phyloP scores from a whole-genome alignment of 2,329 filamentous ascomycete genomes.

The Anthostomella pinea region DNA sequence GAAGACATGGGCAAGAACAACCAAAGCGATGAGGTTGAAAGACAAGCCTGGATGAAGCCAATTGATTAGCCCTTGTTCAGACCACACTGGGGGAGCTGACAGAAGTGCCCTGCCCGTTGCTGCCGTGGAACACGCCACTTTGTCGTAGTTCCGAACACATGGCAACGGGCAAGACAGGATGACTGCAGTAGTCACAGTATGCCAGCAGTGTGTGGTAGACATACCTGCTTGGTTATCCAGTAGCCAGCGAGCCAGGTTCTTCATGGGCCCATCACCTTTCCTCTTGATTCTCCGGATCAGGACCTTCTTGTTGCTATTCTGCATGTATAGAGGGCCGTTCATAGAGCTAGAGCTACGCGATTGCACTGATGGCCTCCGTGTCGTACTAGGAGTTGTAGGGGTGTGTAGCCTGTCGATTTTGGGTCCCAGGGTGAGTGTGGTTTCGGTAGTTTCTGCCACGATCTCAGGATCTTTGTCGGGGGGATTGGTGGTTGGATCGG shows the following conservation, averaged over 20 bases:
- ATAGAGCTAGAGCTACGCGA: constrained; percentile 44
- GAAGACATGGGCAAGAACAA: constrained; percentile 76
- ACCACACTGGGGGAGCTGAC: constrained; percentile 3
- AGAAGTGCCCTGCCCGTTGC: constrained; percentile 2
- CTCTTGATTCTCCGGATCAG: constrained; percentile 56
- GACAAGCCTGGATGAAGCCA: constrained; percentile 62
- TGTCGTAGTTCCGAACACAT: no score
- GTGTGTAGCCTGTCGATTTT: constrained; percentile 28
- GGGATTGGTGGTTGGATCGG: constrained; percentile 11
- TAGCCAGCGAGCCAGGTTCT: constrained; percentile 64
- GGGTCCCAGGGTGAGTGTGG: constrained; percentile 10
- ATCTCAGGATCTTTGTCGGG: constrained; percentile 14
- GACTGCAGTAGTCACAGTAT: no score
- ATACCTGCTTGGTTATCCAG: constrained; percentile 78
- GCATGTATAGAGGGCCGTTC: constrained; percentile 58
- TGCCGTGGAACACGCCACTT: constrained; percentile 15
- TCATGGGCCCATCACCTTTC: constrained; percentile 60
- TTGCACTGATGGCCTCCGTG: constrained; percentile 30
- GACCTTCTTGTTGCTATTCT: constrained; percentile 51
- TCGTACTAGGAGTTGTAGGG: constrained; percentile 17
- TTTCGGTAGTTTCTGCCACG: constrained; percentile 11
- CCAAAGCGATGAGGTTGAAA: constrained; percentile 78
- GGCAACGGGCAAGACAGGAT: no score
- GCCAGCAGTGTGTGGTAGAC: no score
- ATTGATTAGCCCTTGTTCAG: constrained; percentile 13